phyloP scores from a whole-genome alignment of 306 rosid species.

The Sophora flavescens region DNA sequence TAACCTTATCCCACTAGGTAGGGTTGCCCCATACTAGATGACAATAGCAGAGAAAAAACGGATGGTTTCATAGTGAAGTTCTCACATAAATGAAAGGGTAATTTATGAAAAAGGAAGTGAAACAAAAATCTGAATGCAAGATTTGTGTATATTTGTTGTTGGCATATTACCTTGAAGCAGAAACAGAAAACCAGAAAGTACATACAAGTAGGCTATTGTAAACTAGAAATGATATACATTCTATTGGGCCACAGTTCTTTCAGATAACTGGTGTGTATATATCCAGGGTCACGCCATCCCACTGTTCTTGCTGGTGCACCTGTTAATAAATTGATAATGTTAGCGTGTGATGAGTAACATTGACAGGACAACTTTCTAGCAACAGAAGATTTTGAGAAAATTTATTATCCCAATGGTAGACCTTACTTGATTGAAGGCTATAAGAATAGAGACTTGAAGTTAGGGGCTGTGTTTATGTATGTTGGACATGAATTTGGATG shows the following conservation, averaged over 20 bases:
- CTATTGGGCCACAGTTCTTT: conserved; percentile 87
- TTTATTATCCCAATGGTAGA: not conserved
- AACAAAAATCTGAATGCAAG: conserved; percentile 25
- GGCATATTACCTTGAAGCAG: not conserved
- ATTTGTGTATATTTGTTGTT: not conserved
- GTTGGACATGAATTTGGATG: not conserved
- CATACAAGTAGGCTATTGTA: conserved; percentile 11
- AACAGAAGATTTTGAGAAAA: not conserved
- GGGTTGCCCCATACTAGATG: not conserved
- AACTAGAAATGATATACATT: conserved; percentile 57
- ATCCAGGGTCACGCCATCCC: conserved; percentile 97
- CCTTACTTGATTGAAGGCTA: conserved; percentile 5
- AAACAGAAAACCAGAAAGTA: not conserved
- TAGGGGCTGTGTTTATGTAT: not conserved
- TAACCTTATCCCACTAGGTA: not conserved
- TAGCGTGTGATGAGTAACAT: not conserved
- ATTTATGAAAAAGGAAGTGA: not conserved
- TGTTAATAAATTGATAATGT: conserved; percentile 41
- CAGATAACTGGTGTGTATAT: conserved; percentile 79
- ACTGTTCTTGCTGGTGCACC: conserved; percentile 94
- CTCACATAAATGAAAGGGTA: conserved; percentile 18
- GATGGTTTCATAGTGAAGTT: conserved; percentile 14
- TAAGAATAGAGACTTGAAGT: not conserved
- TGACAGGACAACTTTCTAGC: not conserved
- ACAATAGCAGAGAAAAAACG: not conserved